A percentile compares a stretch with the other conserved stretches of the same genome.
Conservation (phyloP, 495 filamentous ascomycete genomes). For the Eremomyces bilateralis region DNA sequence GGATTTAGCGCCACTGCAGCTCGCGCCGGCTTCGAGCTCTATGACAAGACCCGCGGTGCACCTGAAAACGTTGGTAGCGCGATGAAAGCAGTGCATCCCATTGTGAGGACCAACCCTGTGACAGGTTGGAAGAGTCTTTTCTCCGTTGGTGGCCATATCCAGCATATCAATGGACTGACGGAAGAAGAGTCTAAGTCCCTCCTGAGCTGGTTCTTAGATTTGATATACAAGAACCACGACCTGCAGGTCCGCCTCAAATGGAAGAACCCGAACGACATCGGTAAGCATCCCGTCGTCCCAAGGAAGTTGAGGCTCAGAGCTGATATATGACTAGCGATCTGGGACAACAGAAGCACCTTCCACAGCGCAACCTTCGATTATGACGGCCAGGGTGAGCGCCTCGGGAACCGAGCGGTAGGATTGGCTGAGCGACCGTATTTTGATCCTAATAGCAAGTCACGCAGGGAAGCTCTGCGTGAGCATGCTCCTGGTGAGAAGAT, state of each 20-base stretch:
- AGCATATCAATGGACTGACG: constrained; percentile 1
- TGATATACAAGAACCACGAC: no score
- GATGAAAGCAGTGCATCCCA: background rate
- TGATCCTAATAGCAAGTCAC: no score
- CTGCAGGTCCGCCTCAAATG: no score
- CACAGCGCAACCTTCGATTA: no score
- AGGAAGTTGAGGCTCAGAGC: constrained; percentile 3
- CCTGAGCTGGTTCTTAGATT: no score
- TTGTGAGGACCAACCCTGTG: no score
- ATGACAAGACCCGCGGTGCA: background rate
- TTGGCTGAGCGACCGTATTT: constrained; percentile 5
- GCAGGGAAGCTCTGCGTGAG: no score
- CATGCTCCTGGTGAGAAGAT: no score
- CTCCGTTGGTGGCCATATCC: background rate
- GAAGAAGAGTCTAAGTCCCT: background rate
- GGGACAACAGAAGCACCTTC: no score
- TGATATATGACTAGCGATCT: no score
- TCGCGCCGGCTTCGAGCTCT: constrained; percentile 1
- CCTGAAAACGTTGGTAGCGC: background rate
- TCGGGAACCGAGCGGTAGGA: constrained; percentile 4
- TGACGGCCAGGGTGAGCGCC: no score
- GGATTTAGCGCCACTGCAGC: background rate
- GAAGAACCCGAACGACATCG: no score
- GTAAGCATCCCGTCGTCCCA: constrained; percentile 6
- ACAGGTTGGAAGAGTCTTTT: constrained; percentile 1